Conservation (phyloP, 345 rosid species). For the Cardiospermum halicacabum region DNA sequence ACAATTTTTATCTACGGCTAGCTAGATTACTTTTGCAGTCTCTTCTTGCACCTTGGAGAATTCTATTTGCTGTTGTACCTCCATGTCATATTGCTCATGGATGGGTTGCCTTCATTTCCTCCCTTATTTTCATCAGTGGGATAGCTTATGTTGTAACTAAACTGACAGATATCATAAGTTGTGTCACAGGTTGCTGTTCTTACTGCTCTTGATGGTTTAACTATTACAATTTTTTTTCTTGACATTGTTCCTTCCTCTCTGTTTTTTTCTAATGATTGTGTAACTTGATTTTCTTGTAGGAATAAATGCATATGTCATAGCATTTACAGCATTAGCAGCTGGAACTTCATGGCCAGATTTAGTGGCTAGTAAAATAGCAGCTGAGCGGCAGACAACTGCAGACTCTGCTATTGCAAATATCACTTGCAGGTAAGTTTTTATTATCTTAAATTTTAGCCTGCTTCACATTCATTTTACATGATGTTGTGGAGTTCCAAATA, state of each 20-base stretch:
- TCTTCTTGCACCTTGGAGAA: slow-evolving; percentile 67
- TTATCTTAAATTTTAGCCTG: neutral
- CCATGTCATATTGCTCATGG: slow-evolving; percentile 86
- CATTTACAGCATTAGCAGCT: slow-evolving; percentile 85
- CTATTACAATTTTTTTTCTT: slow-evolving; percentile 5
- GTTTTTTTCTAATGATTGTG: neutral
- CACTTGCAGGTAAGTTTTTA: slow-evolving; percentile 69
- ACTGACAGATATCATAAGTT: slow-evolving; percentile 82
- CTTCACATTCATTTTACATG: neutral
- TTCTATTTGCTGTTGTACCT: slow-evolving; percentile 87
- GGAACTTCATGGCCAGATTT: slow-evolving; percentile 99
- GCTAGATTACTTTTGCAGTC: slow-evolving; percentile 56
- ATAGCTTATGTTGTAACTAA: slow-evolving; percentile 72
- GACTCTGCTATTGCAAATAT: slow-evolving; percentile 98
- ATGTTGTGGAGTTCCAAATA: neutral
- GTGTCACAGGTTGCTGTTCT: slow-evolving; percentile 65
- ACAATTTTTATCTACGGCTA: slow-evolving; percentile 29
- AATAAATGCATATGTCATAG: slow-evolving; percentile 86
- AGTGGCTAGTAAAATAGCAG: slow-evolving; percentile 96
- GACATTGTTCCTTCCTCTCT: neutral
- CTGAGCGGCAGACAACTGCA: slow-evolving; percentile 85
- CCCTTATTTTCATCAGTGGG: slow-evolving; percentile 75
- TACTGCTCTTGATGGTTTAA: neutral
- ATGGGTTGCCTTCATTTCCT: slow-evolving; percentile 85
- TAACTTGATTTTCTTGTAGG: slow-evolving; percentile 35